Evolutionary conservation across 2,329 filamentous ascomycete genomes (phyloP), one percentile per base, ranked within the genome.

Genomic region (Knufia petricola): DNA sequence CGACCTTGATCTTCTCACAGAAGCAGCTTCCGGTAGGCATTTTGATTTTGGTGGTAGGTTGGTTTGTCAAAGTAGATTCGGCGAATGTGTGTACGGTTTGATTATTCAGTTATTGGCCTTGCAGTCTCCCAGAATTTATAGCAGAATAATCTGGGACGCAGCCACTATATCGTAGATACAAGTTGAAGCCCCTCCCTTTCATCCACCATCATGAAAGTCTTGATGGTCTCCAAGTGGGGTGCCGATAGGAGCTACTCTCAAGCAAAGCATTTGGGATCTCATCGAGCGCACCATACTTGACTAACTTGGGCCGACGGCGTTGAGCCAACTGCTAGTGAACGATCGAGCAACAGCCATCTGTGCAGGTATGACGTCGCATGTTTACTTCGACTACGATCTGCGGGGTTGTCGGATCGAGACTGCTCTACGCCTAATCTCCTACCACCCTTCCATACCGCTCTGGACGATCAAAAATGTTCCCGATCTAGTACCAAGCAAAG

Each of bases 1-100:
- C 53, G 37, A 68, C 46, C 31, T 59, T 65, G 38, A 67, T 49
- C 4, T 63, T 62, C 36, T 61, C 62, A 53, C 65, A 68, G 49
- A 63, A 66, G 52, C 64, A 68, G 30, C 60, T 48, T 28, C 65
- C 65, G 21, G 59, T 51, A 49, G 53, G 56, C 56, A 57, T 57
- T 28, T 43, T 57, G 54, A 26, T 20, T 43, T 7, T 40, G 17
- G 7, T 37, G 31, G 7, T 36, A n/a, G 6, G 6, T 36, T n/a
- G 32, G 7, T 36, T 13, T n/a, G 13, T 36, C 6, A 36, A 36
- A 36, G 32, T 6, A 8, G 6, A 8, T 6, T 36, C 10, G 32
- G 13, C 13, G 32, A 6, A 6, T 28, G 6, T 28, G 26, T 28
- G 26, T 12, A 6, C 26, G 6, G 12, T 6, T 28, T 28, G 6